These are phyloP conservation scores for Periconia sp. DNA, from an alignment of 2,329 filamentous ascomycete genomes.

Conservation along the genomic window DNA sequence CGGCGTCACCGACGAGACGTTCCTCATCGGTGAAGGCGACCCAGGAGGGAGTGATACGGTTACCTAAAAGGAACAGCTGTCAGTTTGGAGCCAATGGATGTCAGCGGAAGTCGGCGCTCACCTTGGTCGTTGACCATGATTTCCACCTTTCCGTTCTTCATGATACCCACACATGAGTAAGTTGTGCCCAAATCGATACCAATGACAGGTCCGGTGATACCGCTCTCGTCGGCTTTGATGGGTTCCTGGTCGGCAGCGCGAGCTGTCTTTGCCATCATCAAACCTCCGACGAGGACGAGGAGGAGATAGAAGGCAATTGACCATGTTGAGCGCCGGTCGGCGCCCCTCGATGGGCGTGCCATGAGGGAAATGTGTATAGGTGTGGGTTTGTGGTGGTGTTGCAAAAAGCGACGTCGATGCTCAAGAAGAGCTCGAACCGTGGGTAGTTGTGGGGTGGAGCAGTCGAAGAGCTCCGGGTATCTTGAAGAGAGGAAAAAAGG, in stretches of 20 bases:
- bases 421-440: slow-evolving; percentile 26
- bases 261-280: slow-evolving; percentile 77
- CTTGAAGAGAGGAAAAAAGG: slow-evolving; percentile 24
- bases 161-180: slow-evolving; percentile 42
- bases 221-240: slow-evolving; percentile 63
- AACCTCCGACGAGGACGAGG: slow-evolving; percentile 80
- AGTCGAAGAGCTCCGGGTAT: slow-evolving; percentile 30
- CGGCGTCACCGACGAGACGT: slow-evolving; percentile 91
- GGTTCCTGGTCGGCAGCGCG: slow-evolving; percentile 71
- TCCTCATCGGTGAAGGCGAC: slow-evolving; percentile 97
- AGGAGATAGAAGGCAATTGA: slow-evolving; percentile 89
- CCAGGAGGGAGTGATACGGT: slow-evolving; percentile 64
- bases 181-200: slow-evolving; percentile 43
- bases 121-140: slow-evolving; percentile 50
- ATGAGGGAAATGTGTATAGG: slow-evolving; percentile 46
- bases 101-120: slow-evolving; percentile 17
- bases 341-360: slow-evolving; percentile 63
- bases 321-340: slow-evolving; percentile 77
- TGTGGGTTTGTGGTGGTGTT: slow-evolving; percentile 9
- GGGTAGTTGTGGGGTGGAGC: slow-evolving; percentile 19
- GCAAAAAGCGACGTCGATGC: slow-evolving; percentile 18
- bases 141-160: slow-evolving; percentile 48
- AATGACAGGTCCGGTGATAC: slow-evolving; percentile 37
- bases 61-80: slow-evolving; percentile 35
- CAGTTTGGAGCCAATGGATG: slow-evolving; percentile 11